Base-by-base conservation (phyloP, 2,329 filamentous ascomycete species). In the Fusarium sp. region DNA sequence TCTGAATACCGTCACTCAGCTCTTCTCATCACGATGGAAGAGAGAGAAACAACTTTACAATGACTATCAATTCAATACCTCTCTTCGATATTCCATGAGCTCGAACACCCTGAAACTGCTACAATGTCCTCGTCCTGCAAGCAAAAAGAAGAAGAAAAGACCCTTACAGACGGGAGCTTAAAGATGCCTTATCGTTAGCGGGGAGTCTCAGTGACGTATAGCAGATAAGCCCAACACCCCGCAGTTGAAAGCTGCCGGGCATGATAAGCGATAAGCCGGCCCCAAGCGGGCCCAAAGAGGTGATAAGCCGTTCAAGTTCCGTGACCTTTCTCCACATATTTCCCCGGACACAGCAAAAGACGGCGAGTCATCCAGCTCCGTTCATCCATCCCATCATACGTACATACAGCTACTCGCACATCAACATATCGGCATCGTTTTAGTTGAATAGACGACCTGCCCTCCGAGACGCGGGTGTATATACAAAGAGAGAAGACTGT, bases 231-330 rank as follows among this genome's bases (percentile, higher is more conserved):
- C 48, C 47, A 54, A n/a, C 61, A 67, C 63, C 62, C 63, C 63
- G 56, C 63, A 66, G 53, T 46, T 30, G 20, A 49, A 37, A 60
- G 57, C 68, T 54, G 55, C 34, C 34, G 34, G 34, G 34, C 32
- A 30, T 29, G 65, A 69, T 71, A 69, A 71, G 60, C 51, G 65
- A 71, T 71, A 69, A 71, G 68, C 64, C 65, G 63, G 60, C 42
- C 56, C 42, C 60, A 70, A 71, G 63, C 67, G 67, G 48, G 51
- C 37, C 45, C 42, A 40, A 41, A 49, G 18, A 37, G 30, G 16
- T 42, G 67, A 42, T 54, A 57, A 56, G 48, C 58, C 62, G 58
- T 20, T 41, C 29, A 42, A 29, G n/a, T 53, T 54, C 56, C 53
- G 40, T 34, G n/a, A 16, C 30, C 22, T 25, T 22, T 22, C 56